phyloP scores from a whole-genome alignment of 345 rosid genomes.

The Populus pruinosa region DNA sequence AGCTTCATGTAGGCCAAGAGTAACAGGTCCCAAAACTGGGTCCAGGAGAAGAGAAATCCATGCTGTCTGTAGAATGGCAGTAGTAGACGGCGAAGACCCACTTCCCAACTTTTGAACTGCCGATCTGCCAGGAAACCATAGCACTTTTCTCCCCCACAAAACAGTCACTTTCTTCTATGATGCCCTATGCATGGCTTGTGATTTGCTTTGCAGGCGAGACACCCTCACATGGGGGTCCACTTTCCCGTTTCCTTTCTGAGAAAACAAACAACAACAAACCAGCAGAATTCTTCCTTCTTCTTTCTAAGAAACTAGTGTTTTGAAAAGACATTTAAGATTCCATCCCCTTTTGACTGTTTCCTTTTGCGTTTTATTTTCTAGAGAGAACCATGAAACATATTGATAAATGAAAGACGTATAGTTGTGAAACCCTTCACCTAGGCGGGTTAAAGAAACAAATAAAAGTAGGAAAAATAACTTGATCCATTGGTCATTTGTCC shows the following conservation, averaged over 20 bases:
- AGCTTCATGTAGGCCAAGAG: background rate
- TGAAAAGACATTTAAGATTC: slow-evolving; percentile 26
- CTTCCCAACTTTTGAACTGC: background rate
- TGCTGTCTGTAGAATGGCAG: background rate
- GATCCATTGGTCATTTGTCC: too few relatives aligned
- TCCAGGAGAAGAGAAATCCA: background rate
- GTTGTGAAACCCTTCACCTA: too few relatives aligned
- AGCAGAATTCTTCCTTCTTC: background rate
- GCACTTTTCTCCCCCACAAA: background rate
- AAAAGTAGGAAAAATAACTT: too few relatives aligned
- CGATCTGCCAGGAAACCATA: background rate
- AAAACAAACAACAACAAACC: background rate
- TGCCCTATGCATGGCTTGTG: background rate
- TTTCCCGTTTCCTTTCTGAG: background rate
- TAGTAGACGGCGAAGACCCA: background rate
- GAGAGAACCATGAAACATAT: slow-evolving; percentile 5
- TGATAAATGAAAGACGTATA: background rate
- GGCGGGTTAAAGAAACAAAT: too few relatives aligned
- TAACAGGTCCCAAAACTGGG: background rate
- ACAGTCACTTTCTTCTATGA: background rate
- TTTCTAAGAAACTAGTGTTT: background rate
- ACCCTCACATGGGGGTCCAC: slow-evolving; percentile 3
- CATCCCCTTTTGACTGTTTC: slow-evolving; percentile 31
- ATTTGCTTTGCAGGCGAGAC: background rate
- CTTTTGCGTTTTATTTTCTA: slow-evolving; percentile 8